Conservation (phyloP, 2,329 filamentous ascomycete genomes). For the Colletotrichum tofieldiae region DNA sequence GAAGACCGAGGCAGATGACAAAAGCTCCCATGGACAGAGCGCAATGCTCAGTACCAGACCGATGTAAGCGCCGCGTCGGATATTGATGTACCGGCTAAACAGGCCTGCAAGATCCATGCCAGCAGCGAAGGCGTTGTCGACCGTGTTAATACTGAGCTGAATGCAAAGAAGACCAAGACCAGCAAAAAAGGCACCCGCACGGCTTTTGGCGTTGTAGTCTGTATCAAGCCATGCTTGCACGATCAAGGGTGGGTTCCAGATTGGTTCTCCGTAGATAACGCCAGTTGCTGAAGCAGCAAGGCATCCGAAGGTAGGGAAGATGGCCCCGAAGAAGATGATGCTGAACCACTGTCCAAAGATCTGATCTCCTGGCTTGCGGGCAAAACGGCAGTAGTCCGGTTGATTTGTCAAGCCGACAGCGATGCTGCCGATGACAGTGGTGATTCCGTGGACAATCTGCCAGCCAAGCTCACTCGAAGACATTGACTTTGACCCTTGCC, state of each 20-base stretch:
- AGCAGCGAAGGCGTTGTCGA: slow-evolving; percentile 52
- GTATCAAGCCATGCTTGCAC: slow-evolving; percentile 36
- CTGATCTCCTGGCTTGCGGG: slow-evolving; percentile 55
- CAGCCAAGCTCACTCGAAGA: slow-evolving; percentile 51
- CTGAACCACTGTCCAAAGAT: slow-evolving; percentile 59
- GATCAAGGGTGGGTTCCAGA: slow-evolving; percentile 58
- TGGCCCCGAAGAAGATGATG: slow-evolving; percentile 55
- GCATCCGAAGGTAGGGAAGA: slow-evolving; percentile 57
- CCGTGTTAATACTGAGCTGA: slow-evolving; percentile 43
- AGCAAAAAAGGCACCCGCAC: slow-evolving; percentile 42
- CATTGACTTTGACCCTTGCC: slow-evolving; percentile 35
- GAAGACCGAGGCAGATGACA: slow-evolving; percentile 57
- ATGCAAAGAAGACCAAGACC: slow-evolving; percentile 42
- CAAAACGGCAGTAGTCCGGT: slow-evolving; percentile 61
- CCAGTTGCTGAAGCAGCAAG: slow-evolving; percentile 51
- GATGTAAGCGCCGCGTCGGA: slow-evolving; percentile 67
- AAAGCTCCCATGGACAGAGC: slow-evolving; percentile 67
- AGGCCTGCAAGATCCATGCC: slow-evolving; percentile 71
- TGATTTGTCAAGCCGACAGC: slow-evolving; percentile 63
- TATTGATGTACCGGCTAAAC: slow-evolving; percentile 69
- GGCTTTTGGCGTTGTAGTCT: slow-evolving; percentile 31
- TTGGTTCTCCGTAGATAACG: slow-evolving; percentile 52
- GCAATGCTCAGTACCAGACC: slow-evolving; percentile 61
- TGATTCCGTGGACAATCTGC: slow-evolving; percentile 57
- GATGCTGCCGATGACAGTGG: slow-evolving; percentile 59